Evolutionary conservation across 139 green algal species (phyloP), one percentile per base, ranked within the genome.

Genomic region (Yamagishiella unicocca): DNA sequence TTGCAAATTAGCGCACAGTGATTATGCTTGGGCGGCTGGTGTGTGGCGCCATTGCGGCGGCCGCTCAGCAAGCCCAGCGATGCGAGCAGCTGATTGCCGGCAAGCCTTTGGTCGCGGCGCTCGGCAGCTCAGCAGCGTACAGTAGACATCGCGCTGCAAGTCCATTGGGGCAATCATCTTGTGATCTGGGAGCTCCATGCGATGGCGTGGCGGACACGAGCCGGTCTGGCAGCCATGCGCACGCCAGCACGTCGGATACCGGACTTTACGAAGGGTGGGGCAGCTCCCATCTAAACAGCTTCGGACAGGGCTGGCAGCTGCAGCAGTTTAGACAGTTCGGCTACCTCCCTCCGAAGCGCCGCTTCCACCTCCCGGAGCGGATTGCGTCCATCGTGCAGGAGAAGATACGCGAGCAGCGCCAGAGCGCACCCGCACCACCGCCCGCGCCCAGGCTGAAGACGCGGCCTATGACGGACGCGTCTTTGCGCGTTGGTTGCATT

Each of bases 401-500:
- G 1, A 67, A 54, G 3, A 86, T 86, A 6, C 64, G 24, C 6
- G 80, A 33, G 42, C 43, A 67, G 22, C 43, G 43, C 22, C 43
- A 14, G 0, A n/a, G 4, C 31, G 64, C 43, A 2, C 80, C 64
- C 9, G 10, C 62, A 0, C 21, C 80, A 2, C 62, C 61, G 1
- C 62, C 62, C 1, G 8, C n/a, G 1, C 80, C 80, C 43, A 77
- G 8, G 27, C 58, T 94, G n/a, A 84, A 92, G 82, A 55, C 68
- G 12, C 66, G 88, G 40, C 72, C 83, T 31, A 40, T 94, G 53
- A 31, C 37, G 17, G 73, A 82, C 37, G 67, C 76, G 1, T 95
- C 92, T 0, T 77, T 90, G 31, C 90, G 98, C 24, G 94, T 94
- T 1, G 98, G 98, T 1, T 88, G 96, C 68, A 94, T 99, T 21